Evolutionary conservation across 371 early-diverging fungal species (phyloP).

Genomic region (Paraphysoderma sedebokerense): DNA sequence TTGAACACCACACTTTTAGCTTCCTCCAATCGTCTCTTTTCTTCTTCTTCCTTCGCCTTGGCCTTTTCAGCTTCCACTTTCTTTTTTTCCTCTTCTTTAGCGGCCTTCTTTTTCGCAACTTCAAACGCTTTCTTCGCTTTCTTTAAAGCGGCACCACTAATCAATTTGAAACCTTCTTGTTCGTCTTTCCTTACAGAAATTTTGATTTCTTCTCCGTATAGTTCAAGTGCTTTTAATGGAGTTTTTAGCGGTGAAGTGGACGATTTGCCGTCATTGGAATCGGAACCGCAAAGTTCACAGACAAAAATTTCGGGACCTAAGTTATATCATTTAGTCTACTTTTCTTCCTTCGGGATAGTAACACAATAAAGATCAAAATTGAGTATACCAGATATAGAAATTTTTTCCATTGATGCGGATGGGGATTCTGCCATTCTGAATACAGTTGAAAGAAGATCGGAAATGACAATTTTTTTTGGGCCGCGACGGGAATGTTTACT

Average conservation of each 20-base stretch:
- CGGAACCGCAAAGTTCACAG: conserved; percentile 53
- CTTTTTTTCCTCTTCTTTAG: conserved; percentile 56
- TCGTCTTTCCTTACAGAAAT: conserved; percentile 49
- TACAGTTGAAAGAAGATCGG: no score
- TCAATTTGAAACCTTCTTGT: conserved; percentile 45
- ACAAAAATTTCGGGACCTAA: conserved; percentile 22
- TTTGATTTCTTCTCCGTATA: conserved; percentile 26
- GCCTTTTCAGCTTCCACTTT: conserved; percentile 49
- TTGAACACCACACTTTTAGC: conserved; percentile 61
- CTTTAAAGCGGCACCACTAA: conserved; percentile 77
- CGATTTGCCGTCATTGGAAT: conserved; percentile 42
- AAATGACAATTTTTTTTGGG: no score
- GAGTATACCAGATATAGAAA: no score
- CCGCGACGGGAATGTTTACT: no score
- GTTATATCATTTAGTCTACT: background rate
- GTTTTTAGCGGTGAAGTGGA: conserved; percentile 44
- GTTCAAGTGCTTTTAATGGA: conserved; percentile 41
- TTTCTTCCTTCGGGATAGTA: background rate
- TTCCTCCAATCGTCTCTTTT: conserved; percentile 60
- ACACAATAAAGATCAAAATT: background rate
- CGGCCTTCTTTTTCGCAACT: conserved; percentile 38
- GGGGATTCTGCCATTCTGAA: no score
- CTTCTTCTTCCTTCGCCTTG: conserved; percentile 45
- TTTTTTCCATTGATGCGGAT: no score
- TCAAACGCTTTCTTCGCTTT: conserved; percentile 40